A percentile compares a stretch with the other conserved stretches of the same genome.
These are phyloP conservation scores for Chrysoporthe puriensis DNA, from an alignment of 2,329 filamentous ascomycete genomes.

Conservation along the genomic window DNA sequence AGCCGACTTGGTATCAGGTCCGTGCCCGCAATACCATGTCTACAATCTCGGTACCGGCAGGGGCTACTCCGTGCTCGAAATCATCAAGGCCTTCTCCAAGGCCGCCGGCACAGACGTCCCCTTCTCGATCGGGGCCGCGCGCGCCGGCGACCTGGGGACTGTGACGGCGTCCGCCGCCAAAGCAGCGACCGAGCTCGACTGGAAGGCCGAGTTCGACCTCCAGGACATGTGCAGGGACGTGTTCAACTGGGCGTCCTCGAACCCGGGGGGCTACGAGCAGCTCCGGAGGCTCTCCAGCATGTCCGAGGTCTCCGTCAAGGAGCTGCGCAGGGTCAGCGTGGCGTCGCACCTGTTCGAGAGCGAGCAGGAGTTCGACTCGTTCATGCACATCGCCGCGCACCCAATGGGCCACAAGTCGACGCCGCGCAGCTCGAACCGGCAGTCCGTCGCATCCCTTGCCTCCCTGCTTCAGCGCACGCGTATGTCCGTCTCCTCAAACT, in stretches of 20 bases:
- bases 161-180: slow-evolving; percentile 24
- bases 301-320: slow-evolving; percentile 14
- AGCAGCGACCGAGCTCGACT: slow-evolving; percentile 26
- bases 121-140: slow-evolving; percentile 19
- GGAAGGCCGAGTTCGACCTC: slow-evolving; percentile 25
- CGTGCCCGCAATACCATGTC: slow-evolving; percentile 16
- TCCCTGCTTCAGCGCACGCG: slow-evolving; percentile 14
- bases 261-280: slow-evolving; percentile 26
- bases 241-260: slow-evolving; percentile 24
- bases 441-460: slow-evolving; percentile 4
- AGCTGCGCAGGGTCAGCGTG: slow-evolving; percentile 21
- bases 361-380: slow-evolving; percentile 26
- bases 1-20: background rate
- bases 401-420: background rate
- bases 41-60: slow-evolving; percentile 27
- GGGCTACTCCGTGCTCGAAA: slow-evolving; percentile 27
- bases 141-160: slow-evolving; percentile 21
- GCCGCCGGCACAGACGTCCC: slow-evolving; percentile 23
- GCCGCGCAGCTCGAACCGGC: background rate
- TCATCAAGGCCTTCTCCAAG: slow-evolving; percentile 25
- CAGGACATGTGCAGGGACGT: slow-evolving; percentile 29
- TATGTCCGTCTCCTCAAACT: slow-evolving; percentile 17
- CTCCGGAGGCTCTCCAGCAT: slow-evolving; percentile 22
- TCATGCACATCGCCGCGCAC: slow-evolving; percentile 18
- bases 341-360: slow-evolving; percentile 21